phyloP scores from a whole-genome alignment of 176 grass and related monocot species.

The Puya raimondii region DNA sequence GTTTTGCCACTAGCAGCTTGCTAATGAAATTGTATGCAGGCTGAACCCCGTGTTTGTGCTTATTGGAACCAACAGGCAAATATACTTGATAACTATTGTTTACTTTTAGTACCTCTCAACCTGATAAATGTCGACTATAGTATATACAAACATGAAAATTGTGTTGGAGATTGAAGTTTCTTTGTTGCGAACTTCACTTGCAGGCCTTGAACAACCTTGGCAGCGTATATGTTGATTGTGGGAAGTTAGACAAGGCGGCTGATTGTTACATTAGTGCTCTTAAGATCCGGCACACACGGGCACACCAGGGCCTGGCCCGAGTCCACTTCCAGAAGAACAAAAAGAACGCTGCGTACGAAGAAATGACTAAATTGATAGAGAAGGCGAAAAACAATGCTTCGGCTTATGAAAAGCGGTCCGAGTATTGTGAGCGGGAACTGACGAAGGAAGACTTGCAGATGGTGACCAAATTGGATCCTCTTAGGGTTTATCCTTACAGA shows the following conservation, averaged over 20 bases:
- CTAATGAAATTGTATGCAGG: no score
- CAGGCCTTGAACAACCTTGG: constrained; percentile 98
- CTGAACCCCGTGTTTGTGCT: no score
- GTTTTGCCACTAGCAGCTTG: no score
- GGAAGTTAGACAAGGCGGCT: constrained; percentile 65
- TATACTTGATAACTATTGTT: no score
- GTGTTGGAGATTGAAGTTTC: background rate
- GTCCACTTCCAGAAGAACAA: constrained; percentile 80
- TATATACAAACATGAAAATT: no score
- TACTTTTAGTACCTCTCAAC: no score
- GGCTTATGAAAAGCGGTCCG: constrained; percentile 87
- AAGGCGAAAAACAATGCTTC: constrained; percentile 84
- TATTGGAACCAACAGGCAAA: no score
- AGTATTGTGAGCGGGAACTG: constrained; percentile 71
- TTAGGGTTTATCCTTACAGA: constrained; percentile 85
- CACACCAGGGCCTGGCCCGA: constrained; percentile 87
- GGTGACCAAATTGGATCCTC: constrained; percentile 72
- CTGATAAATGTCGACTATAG: no score
- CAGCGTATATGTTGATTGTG: constrained; percentile 93
- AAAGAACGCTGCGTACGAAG: constrained; percentile 66
- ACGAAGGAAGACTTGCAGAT: constrained; percentile 78
- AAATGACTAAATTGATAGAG: constrained; percentile 87
- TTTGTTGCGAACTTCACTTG: background rate
- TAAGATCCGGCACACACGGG: constrained; percentile 86
- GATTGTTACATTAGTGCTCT: constrained; percentile 90